Base-by-base conservation (phyloP, 202 grass and related monocot species). In the Zizania palustris region DNA sequence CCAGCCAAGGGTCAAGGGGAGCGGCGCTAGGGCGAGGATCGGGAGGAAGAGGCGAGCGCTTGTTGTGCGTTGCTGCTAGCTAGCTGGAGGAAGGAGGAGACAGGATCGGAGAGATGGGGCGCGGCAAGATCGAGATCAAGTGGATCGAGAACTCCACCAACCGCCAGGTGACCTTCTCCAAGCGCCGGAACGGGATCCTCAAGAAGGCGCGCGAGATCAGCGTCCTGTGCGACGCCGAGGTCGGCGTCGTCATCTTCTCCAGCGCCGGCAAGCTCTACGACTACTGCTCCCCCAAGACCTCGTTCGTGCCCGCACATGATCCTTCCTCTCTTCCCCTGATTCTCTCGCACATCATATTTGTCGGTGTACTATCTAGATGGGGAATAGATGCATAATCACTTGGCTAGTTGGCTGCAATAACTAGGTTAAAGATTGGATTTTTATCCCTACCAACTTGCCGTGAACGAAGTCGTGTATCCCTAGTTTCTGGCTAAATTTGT, bases 111-210 rank as follows among this genome's bases (percentile, higher is more conserved):
- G 65, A 37, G 71, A 97, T 97, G 93, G 93, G 93, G 63, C 88
- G 93, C 6, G 93, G 93, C 12, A 96, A 96, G 89, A 96, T 96
- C 53, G 89, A 96, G 87, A 96, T 96, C 77, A 96, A 90, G 89
- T 76, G 93, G 77, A 97, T 97, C 83, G 93, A 97, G 90, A 97
- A 97, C 90, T 90, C 85, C 18, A 90, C 82, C 66, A 97, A 97
- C 69, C 85, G 93, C 38, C 90, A 92, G 82, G 93, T 93, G 15
- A 97, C 93, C 48, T 97, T 97, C 87, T 88, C 88, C 16, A 97
- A 97, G 83, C 81, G 90, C 62, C 76, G 87, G 34, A 93, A 93
- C 63, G 93, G 93, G 77, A 89, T 97, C 76, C 85, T 97, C 74
- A 97, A 97, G 88, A 97, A 97, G 88, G 93, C 93, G 5, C 50